Evolutionary conservation across 257 asterid genomes (phyloP).

Genomic region (Fraxinus pennsylvanica): DNA sequence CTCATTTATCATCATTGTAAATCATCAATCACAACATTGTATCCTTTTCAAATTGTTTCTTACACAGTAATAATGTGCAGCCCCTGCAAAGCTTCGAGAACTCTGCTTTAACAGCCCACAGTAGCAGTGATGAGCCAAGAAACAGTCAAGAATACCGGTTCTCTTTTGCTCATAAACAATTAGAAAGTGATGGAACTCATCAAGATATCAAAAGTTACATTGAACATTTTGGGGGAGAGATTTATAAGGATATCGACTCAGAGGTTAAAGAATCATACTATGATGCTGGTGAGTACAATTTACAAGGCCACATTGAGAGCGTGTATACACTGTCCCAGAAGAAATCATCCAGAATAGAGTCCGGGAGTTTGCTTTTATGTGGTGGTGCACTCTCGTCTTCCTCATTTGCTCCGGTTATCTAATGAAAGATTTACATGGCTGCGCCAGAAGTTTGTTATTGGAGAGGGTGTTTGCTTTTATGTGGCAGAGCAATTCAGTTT

Average conservation of each 20-base stretch:
- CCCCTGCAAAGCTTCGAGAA: conserved; percentile 31
- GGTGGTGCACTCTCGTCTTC: conserved; percentile 50
- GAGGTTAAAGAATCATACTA: conserved; percentile 33
- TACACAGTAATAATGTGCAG: conserved; percentile 21
- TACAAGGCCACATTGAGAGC: conserved; percentile 37
- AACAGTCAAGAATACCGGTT: conserved; percentile 34
- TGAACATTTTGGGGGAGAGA: conserved; percentile 53
- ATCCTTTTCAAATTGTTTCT: background rate
- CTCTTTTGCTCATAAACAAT: conserved; percentile 45
- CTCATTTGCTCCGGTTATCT: conserved; percentile 43
- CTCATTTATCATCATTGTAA: background rate
- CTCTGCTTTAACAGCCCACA: conserved; percentile 36
- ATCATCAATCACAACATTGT: background rate
- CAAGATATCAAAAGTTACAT: conserved; percentile 53
- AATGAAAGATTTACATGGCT: conserved; percentile 9
- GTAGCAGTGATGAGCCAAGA: conserved; percentile 27
- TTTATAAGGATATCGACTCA: conserved; percentile 28
- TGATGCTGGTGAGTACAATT: conserved; percentile 49
- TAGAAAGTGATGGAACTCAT: conserved; percentile 28
- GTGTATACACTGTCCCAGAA: no score
- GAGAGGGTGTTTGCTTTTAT: background rate
- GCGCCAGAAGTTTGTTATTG: background rate
- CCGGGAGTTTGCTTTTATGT: conserved; percentile 68
- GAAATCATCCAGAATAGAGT: no score
- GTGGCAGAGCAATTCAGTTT: background rate